Evolutionary conservation across 495 filamentous ascomycete genomes (phyloP).

Genomic region (Hypomontagnella submonticulosa): DNA sequence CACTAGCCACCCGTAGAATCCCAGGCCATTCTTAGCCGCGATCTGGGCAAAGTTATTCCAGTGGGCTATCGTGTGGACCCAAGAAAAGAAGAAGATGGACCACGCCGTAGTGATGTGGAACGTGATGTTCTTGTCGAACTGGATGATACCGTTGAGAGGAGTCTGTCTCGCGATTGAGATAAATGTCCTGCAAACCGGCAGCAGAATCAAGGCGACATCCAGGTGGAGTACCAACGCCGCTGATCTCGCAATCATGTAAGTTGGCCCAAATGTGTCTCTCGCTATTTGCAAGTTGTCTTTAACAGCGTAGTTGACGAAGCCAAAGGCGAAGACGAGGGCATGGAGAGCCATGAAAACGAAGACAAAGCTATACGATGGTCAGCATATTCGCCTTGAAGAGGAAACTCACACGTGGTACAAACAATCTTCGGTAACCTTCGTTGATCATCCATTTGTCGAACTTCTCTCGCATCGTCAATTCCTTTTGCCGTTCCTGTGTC

Average conservation of each 20-base stretch:
- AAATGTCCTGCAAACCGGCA: constrained; percentile 81
- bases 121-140: constrained; percentile 84
- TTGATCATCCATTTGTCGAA: constrained; percentile 78
- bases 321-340: constrained; percentile 75
- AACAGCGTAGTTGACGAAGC: constrained; percentile 77
- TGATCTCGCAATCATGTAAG: constrained; percentile 76
- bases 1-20: constrained; percentile 75
- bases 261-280: constrained; percentile 71
- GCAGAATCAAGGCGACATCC: constrained; percentile 78
- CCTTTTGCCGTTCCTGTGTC: constrained; percentile 69
- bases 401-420: constrained; percentile 49
- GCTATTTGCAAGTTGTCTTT: constrained; percentile 75
- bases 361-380: constrained; percentile 66
- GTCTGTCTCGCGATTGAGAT: constrained; percentile 80
- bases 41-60: constrained; percentile 84
- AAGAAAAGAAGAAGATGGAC: constrained; percentile 84
- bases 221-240: constrained; percentile 78
- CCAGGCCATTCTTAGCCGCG: constrained; percentile 73
- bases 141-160: constrained; percentile 79
- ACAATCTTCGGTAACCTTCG: constrained; percentile 80
- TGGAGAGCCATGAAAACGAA: constrained; percentile 74
- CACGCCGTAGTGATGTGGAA: constrained; percentile 84
- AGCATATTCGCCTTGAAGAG: constrained; percentile 32
- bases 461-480: constrained; percentile 64
- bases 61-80: constrained; percentile 82